phyloP scores from a whole-genome alignment of 768 basidiomycete species.

The Suillus subaureus region DNA sequence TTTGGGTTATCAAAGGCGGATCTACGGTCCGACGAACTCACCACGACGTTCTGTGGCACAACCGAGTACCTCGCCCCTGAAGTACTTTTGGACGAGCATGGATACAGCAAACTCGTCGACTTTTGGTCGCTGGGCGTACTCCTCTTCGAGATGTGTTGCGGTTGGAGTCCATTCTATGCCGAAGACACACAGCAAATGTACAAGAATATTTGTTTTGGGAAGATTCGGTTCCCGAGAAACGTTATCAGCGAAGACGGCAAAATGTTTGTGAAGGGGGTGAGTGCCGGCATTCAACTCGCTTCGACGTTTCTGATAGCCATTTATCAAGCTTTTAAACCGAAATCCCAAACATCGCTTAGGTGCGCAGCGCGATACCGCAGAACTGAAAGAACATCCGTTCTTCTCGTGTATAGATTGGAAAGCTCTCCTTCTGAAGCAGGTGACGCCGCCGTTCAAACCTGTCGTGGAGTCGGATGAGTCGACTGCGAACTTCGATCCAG shows the following conservation, averaged over 20 bases:
- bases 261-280: constrained; percentile 96
- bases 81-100: constrained; percentile 97
- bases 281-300: constrained; percentile 35
- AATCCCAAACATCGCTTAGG: constrained; percentile 98
- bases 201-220: constrained; percentile 98
- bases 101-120: constrained; percentile 97
- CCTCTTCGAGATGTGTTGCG: constrained; percentile 99
- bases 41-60: constrained; percentile 99
- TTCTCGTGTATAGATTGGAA: constrained; percentile 93
- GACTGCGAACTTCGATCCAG: constrained; percentile 97
- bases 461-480: constrained; percentile 97
- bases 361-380: constrained; percentile 85
- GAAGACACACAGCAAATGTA: constrained; percentile 99
- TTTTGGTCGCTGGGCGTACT: constrained; percentile 98
- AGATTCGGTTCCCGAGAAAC: constrained; percentile 96
- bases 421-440: constrained; percentile 81
- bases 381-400: constrained; percentile 95
- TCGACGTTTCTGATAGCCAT: constrained; percentile 9
- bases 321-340: constrained; percentile 84
- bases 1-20: constrained; percentile 98
- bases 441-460: constrained; percentile 97
- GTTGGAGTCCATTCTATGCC: constrained; percentile 99
- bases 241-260: constrained; percentile 98
- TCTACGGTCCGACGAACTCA: constrained; percentile 88
- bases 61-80: constrained; percentile 99